Conservation (phyloP, 2,329 filamentous ascomycete genomes). For the Cercospora nicotianae region DNA sequence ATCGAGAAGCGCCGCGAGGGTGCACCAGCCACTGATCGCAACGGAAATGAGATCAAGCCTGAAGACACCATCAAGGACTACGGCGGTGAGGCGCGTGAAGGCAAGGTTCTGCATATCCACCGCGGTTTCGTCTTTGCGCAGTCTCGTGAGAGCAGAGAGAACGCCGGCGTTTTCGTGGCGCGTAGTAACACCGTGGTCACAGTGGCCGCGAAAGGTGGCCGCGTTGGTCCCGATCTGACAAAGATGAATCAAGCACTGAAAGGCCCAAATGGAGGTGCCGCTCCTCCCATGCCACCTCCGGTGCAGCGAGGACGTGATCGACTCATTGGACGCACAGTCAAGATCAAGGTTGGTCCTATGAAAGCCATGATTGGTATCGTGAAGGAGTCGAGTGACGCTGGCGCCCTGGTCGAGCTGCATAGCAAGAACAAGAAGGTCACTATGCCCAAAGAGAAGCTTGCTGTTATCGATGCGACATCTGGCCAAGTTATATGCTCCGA, state of each 20-base stretch:
- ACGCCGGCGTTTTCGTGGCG: slow-evolving; percentile 85
- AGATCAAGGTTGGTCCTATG: slow-evolving; percentile 80
- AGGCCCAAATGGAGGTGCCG: slow-evolving; percentile 52
- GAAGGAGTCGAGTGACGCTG: slow-evolving; percentile 84
- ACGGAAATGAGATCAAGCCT: slow-evolving; percentile 85
- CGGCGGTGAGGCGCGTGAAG: slow-evolving; percentile 78
- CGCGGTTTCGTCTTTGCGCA: slow-evolving; percentile 89
- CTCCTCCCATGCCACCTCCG: slow-evolving; percentile 65
- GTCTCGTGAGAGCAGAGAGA: slow-evolving; percentile 79
- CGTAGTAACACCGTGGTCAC: slow-evolving; percentile 83
- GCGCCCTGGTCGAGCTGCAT: slow-evolving; percentile 88
- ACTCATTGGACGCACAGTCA: slow-evolving; percentile 87
- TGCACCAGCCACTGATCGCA: slow-evolving; percentile 87
- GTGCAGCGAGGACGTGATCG: slow-evolving; percentile 75
- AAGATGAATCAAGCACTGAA: slow-evolving; percentile 91
- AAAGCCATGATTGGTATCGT: slow-evolving; percentile 94
- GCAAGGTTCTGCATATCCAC: slow-evolving; percentile 90
- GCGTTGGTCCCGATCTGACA: slow-evolving; percentile 76
- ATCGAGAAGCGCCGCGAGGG: slow-evolving; percentile 72
- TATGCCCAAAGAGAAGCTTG: slow-evolving; percentile 76
- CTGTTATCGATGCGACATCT: slow-evolving; percentile 76
- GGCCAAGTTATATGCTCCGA: slow-evolving; percentile 73
- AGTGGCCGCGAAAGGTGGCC: slow-evolving; percentile 89
- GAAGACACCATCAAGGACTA: slow-evolving; percentile 93
- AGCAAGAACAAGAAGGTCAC: slow-evolving; percentile 91